Base-by-base conservation (phyloP, 2,329 filamentous ascomycete genomes). In the Diaporthe ampelina region DNA sequence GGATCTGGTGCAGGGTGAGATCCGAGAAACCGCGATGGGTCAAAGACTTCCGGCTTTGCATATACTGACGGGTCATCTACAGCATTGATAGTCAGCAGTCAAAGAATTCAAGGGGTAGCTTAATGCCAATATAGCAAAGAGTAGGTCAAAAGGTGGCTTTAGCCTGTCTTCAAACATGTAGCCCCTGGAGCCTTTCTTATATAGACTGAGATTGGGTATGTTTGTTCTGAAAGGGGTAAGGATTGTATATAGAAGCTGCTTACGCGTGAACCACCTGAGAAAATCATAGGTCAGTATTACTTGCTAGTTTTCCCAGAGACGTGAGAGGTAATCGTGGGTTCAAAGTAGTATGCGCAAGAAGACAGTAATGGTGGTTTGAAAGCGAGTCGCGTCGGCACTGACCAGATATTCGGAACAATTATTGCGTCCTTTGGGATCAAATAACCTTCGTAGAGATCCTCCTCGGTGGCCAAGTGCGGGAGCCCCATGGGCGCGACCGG, bases 381-480 rank as follows among this genome's bases (percentile, higher is more conserved):
- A 35, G 40, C 17, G 50, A 26, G 45, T 5, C 24, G 11, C 21
- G 6, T 43, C n/a, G 11, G 26, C 8, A 72, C 72, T 0, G 76
- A 82, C 73, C 19, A 82, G 48, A 48, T 77, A 75, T 5, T 70
- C 2, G 65, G 32, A 24, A 74, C n/a, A 6, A 74, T 32, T 0
- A 74, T 70, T 6, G 81, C 74, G 0, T 77, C 80, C 24, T 81
- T 79, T 0, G 82, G 81, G 2, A 83, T 82, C 0, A 72, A 71
- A 59, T 80, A 82, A 0, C 79, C 79, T 4, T 73, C 61, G 11
- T 78, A 81, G 0, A 74, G 68, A 1, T 79, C 59, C 1, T 82
- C 81, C 50, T 82, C 81, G 0, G 81, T 79, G 0, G 85, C 83
- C 2, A 81, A 79, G 73, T 86, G 83, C 0, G 83, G 80, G 6